These are phyloP conservation scores for Boletus rufocinnamomeus DNA, from an alignment of 768 basidiomycete species.

Conservation along the genomic window DNA sequence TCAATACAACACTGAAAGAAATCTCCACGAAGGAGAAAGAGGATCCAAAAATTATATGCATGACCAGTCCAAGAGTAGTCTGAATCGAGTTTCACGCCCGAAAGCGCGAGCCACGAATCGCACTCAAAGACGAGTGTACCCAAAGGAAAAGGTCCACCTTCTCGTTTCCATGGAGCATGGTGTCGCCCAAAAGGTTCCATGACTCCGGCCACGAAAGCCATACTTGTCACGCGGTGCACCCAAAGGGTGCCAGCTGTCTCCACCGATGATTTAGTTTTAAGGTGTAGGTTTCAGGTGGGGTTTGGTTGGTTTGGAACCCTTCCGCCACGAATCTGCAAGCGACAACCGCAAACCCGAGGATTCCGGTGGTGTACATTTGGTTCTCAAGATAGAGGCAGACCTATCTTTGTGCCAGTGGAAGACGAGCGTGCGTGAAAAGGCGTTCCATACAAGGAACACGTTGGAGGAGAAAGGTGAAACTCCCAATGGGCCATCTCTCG, in stretches of 20 bases:
- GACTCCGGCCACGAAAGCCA: not conserved
- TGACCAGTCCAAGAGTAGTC: slow-evolving; percentile 29
- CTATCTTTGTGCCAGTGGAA: slow-evolving; percentile 1
- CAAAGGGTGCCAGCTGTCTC: not conserved
- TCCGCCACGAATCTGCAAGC: not conserved
- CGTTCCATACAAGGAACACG: slow-evolving; percentile 4
- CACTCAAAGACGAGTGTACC: slow-evolving; percentile 22
- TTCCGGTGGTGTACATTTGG: not conserved
- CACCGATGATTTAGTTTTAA: not conserved
- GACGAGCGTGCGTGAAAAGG: slow-evolving; percentile 10
- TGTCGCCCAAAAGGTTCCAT: not conserved
- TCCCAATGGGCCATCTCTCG: slow-evolving; percentile 13
- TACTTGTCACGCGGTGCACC: slow-evolving; percentile 2
- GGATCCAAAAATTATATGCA: slow-evolving; percentile 17
- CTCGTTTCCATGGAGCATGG: slow-evolving; percentile 19
- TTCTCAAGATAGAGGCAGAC: not conserved
- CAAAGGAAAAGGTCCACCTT: slow-evolving; percentile 6
- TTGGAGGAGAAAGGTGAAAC: slow-evolving; percentile 14
- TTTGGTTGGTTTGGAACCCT: not conserved
- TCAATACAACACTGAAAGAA: not conserved
- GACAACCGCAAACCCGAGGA: not conserved
- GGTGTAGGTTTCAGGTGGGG: not conserved
- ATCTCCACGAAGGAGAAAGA: slow-evolving; percentile 21
- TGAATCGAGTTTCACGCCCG: slow-evolving; percentile 15
- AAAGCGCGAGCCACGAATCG: slow-evolving; percentile 25